Conservation (phyloP, 768 basidiomycete species). For the Calvatia gigantea region DNA sequence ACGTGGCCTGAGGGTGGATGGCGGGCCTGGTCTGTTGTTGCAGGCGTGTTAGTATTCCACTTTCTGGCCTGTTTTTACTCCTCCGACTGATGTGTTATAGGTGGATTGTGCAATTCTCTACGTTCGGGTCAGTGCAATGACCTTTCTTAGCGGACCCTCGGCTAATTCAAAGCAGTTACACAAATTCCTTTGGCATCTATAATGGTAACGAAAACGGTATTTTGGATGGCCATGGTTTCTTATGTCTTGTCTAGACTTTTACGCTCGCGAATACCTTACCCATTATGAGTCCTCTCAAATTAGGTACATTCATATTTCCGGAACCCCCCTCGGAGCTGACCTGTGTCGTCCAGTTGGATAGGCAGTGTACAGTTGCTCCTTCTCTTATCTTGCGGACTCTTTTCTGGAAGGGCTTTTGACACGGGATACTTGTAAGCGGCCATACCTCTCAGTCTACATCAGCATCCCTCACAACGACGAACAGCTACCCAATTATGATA, state of each 20-base stretch:
- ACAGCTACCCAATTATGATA: conserved; percentile 41
- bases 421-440: conserved; percentile 43
- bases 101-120: conserved; percentile 37
- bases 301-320: conserved; percentile 22
- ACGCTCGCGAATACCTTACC: conserved; percentile 35
- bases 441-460: neutral
- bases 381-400: conserved; percentile 38
- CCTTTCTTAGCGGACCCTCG: neutral
- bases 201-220: conserved; percentile 21
- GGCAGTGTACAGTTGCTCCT: conserved; percentile 49
- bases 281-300: conserved; percentile 32
- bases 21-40: conserved; percentile 37
- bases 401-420: conserved; percentile 48
- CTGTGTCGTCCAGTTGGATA: conserved; percentile 40
- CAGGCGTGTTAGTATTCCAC: conserved; percentile 36
- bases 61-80: neutral
- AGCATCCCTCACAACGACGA: neutral
- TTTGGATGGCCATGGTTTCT: conserved; percentile 17
- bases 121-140: conserved; percentile 33
- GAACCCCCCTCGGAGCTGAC: too few species aligned
- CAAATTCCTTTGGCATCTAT: conserved; percentile 34
- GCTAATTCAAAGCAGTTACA: conserved; percentile 23
- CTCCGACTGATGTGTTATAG: conserved; percentile 17
- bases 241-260: conserved; percentile 31
- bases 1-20: conserved; percentile 36